phyloP scores from a whole-genome alignment of 768 basidiomycete species.

The Calvatia gigantea region DNA sequence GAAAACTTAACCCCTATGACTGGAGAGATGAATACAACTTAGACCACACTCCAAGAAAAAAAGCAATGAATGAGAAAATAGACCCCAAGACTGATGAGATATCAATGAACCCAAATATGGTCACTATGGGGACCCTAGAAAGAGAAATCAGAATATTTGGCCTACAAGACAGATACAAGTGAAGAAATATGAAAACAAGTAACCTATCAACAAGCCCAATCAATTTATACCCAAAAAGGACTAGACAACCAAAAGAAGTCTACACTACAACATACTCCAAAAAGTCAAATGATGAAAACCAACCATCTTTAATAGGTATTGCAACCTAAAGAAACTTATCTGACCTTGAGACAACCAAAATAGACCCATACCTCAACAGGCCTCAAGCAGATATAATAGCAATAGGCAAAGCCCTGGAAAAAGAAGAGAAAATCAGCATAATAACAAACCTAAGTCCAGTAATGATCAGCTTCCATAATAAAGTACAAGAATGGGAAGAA shows the following conservation, averaged over 20 bases:
- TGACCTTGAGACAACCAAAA: too few relatives aligned
- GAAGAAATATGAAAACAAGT: not conserved
- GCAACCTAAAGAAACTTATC: too few relatives aligned
- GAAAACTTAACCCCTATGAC: not conserved
- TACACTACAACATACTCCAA: too few relatives aligned
- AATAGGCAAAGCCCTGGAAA: conserved; percentile 19
- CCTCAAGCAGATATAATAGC: not conserved
- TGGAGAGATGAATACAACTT: not conserved
- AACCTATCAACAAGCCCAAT: not conserved
- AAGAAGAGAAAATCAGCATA: conserved; percentile 13
- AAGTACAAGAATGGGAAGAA: not conserved
- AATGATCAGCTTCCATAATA: conserved; percentile 28
- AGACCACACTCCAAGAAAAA: not conserved
- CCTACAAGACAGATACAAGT: not conserved
- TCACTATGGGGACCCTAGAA: not conserved
- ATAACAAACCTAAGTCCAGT: conserved; percentile 29
- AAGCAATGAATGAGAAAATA: not conserved
- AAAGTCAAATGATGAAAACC: too few relatives aligned
- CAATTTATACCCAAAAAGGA: too few relatives aligned
- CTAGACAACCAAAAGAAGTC: too few relatives aligned
- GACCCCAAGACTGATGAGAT: not conserved
- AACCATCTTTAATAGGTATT: too few relatives aligned
- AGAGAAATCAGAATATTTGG: not conserved
- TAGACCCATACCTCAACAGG: too few relatives aligned
- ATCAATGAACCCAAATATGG: not conserved